Evolutionary conservation across 2,329 filamentous ascomycete species (phyloP).

Genomic region (Cercospora citrullina): DNA sequence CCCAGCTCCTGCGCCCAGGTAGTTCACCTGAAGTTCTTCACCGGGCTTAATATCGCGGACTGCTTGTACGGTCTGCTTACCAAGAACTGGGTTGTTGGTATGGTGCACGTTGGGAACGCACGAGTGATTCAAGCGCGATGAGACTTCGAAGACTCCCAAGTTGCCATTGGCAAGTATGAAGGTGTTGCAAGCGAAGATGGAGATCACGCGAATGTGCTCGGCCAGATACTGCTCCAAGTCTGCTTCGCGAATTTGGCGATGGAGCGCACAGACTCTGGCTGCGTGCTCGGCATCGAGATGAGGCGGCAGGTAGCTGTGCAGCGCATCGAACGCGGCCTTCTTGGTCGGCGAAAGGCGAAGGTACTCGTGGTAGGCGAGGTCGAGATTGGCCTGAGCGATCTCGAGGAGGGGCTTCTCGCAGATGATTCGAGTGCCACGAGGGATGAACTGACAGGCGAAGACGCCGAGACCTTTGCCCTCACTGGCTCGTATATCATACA

Average conservation of each 20-base stretch:
- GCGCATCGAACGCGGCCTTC: constrained; percentile 27
- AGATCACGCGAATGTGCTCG: constrained; percentile 29
- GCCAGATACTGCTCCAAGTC: constrained; percentile 19
- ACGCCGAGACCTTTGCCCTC: constrained; percentile 30
- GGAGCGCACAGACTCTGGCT: constrained; percentile 17
- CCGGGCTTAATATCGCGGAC: constrained; percentile 33
- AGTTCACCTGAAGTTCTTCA: constrained; percentile 32
- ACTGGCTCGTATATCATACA: constrained; percentile 24
- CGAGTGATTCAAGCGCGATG: constrained; percentile 33
- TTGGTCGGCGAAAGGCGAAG: constrained; percentile 19
- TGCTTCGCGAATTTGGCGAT: constrained; percentile 2
- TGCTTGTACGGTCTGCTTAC: constrained; percentile 32
- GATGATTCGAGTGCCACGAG: constrained; percentile 32
- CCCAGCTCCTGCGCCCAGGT: constrained; percentile 10
- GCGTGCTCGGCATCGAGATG: constrained; percentile 26
- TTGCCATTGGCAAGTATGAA: constrained; percentile 22
- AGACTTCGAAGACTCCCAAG: constrained; percentile 23
- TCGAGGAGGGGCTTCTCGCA: constrained; percentile 29
- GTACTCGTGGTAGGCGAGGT: constrained; percentile 27
- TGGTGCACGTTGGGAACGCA: constrained; percentile 33
- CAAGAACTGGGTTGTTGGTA: constrained; percentile 22
- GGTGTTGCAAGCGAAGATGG: constrained; percentile 33
- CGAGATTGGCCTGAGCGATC: constrained; percentile 20
- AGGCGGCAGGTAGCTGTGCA: constrained; percentile 23
- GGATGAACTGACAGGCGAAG: constrained; percentile 29